These are phyloP conservation scores for Phytophthora cryptogea DNA, from an alignment of 352 stramenopile genomes.

Conservation along the genomic window DNA sequence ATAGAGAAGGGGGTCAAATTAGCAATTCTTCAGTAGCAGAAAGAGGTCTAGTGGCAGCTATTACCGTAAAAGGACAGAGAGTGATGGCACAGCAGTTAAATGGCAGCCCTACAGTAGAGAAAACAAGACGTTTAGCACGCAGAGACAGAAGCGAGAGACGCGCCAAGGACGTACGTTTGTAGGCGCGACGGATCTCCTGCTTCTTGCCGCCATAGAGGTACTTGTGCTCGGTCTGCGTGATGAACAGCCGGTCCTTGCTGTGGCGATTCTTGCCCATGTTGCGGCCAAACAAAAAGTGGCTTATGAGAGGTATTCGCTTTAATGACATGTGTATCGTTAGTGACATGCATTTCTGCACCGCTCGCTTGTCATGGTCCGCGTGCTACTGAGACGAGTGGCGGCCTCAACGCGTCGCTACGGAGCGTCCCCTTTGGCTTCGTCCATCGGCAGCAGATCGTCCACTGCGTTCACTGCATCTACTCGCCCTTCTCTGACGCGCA, in stretches of 20 bases:
- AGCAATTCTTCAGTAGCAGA: background rate
- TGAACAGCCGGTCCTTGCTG: conserved; percentile 89
- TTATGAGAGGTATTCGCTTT: conserved; percentile 8
- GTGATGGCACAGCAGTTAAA: conserved; percentile 99
- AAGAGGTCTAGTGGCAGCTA: background rate
- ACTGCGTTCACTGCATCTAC: background rate
- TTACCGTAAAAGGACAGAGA: conserved; percentile 87
- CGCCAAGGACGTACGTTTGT: conserved; percentile 56
- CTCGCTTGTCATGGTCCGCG: conserved; percentile 18
- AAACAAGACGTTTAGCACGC: background rate
- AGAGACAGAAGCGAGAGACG: background rate
- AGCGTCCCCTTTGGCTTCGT: background rate
- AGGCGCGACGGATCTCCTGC: conserved; percentile 72
- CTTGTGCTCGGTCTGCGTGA: conserved; percentile 92
- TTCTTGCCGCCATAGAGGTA: conserved; percentile 95
- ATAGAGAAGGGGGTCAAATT: background rate
- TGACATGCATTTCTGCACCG: conserved; percentile 10
- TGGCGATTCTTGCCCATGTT: conserved; percentile 92
- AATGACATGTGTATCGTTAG: conserved; percentile 6
- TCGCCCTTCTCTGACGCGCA: background rate
- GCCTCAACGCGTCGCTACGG: conserved; percentile 19
- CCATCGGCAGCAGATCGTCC: background rate
- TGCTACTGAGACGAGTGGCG: conserved; percentile 19
- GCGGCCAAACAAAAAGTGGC: background rate
- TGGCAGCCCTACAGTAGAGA: conserved; percentile 81